Conservation (phyloP, 768 basidiomycete genomes). For the Krasilnikovozyma curviuscula region DNA sequence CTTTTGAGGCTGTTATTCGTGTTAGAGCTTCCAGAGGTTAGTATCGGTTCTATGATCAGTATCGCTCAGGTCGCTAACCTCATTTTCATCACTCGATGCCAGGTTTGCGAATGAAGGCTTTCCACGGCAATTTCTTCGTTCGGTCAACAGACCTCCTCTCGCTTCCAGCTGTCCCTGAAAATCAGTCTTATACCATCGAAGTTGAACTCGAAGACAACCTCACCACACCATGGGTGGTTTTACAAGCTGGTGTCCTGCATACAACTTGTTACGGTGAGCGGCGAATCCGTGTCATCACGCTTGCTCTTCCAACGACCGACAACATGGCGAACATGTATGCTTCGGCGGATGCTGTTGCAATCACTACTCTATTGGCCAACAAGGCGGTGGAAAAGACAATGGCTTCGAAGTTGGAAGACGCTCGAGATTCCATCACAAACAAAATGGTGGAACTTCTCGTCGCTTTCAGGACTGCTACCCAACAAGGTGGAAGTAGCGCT, state of each 20-base stretch:
- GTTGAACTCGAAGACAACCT: slow-evolving; percentile 88
- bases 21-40: slow-evolving; percentile 87
- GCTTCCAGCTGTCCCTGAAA: slow-evolving; percentile 88
- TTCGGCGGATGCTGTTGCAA: slow-evolving; percentile 71
- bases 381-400: slow-evolving; percentile 81
- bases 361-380: slow-evolving; percentile 65
- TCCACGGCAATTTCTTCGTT: slow-evolving; percentile 98
- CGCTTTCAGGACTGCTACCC: slow-evolving; percentile 91
- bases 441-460: slow-evolving; percentile 65
- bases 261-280: slow-evolving; percentile 89
- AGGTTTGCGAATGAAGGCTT: slow-evolving; percentile 78
- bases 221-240: slow-evolving; percentile 70
- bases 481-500: slow-evolving; percentile 75
- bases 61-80: not conserved
- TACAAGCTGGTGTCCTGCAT: slow-evolving; percentile 86
- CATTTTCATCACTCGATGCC: slow-evolving; percentile 25
- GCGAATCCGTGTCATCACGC: slow-evolving; percentile 74
- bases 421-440: slow-evolving; percentile 63
- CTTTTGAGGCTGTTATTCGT: slow-evolving; percentile 92
- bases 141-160: slow-evolving; percentile 90
- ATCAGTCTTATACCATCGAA: slow-evolving; percentile 90
- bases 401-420: slow-evolving; percentile 72
- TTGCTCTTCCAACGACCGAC: slow-evolving; percentile 68
- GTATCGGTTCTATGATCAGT: slow-evolving; percentile 1
- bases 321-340: slow-evolving; percentile 77